Percentiles rank a stretch among this genome's conserved stretches.
Conservation (phyloP, 257 asterid species). For the Pogostemon cablin region DNA sequence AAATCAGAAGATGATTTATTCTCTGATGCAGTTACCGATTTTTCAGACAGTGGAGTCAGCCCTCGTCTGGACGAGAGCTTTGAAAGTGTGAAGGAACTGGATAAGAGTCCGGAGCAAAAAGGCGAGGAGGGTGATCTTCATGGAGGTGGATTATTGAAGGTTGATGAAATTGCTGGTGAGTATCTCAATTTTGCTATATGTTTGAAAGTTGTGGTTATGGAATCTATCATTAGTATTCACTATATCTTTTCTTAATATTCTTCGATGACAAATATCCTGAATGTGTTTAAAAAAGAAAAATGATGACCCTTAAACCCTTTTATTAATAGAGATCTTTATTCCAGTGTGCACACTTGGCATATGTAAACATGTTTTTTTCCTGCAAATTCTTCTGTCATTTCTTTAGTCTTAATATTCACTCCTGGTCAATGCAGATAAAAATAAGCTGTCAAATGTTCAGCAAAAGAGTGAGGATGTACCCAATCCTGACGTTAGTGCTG, state of each 20-base stretch:
- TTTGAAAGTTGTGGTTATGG: too few relatives aligned
- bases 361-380: not conserved
- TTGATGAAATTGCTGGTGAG: constrained; percentile 51
- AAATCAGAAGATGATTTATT: constrained; percentile 75
- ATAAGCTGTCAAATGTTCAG: constrained; percentile 35
- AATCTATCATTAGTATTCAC: not conserved
- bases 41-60: constrained; percentile 61
- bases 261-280: not conserved
- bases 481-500: constrained; percentile 28
- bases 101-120: constrained; percentile 37
- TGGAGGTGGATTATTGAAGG: constrained; percentile 33
- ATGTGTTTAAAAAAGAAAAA: not conserved
- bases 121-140: constrained; percentile 41
- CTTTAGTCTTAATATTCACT: constrained; percentile 18
- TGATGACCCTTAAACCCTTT: not conserved
- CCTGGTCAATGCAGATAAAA: constrained; percentile 39
- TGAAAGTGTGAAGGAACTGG: constrained; percentile 35
- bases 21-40: constrained; percentile 75
- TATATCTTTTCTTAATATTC: not conserved
- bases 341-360: not conserved
- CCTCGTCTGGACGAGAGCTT: constrained; percentile 45
- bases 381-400: constrained; percentile 3
- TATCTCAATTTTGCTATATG: constrained; percentile 16
- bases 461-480: constrained; percentile 26
- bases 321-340: not conserved